These are phyloP conservation scores for Alnus rubra DNA, from an alignment of 306 rosid genomes.

Conservation along the genomic window DNA sequence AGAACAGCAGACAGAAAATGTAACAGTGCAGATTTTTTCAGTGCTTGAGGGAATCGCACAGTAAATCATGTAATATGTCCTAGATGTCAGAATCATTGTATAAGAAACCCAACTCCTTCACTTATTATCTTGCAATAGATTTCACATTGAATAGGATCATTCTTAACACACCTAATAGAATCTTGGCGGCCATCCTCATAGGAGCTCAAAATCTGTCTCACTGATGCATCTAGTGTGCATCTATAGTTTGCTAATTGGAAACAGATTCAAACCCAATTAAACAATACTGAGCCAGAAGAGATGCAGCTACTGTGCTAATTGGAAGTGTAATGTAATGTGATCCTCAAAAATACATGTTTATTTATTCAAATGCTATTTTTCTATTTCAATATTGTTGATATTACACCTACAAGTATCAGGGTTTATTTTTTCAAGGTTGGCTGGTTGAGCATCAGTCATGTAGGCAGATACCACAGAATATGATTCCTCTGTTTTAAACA, in stretches of 20 bases:
- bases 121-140: background rate
- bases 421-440: background rate
- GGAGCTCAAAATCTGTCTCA: background rate
- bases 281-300: too few species aligned
- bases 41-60: background rate
- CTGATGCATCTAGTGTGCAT: background rate
- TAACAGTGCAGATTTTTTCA: background rate
- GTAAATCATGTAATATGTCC: background rate
- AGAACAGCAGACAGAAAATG: background rate
- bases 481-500: background rate
- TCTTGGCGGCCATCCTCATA: too few species aligned
- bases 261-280: too few species aligned
- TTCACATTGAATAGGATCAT: background rate
- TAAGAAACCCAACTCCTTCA: background rate
- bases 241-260: too few species aligned
- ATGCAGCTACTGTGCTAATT: background rate
- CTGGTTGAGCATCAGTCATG: background rate
- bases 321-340: background rate
- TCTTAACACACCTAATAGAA: background rate
- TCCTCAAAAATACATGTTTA: conserved; percentile 2
- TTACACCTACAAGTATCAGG: conserved; percentile 6
- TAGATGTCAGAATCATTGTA: background rate
- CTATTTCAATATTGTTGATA: background rate
- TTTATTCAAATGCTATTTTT: conserved; percentile 7
- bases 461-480: background rate